A percentile compares a stretch with the other conserved stretches of the same genome.
These are phyloP conservation scores for Mycothermus thermophilus DNA, from an alignment of 495 filamentous ascomycete genomes.

Conservation along the genomic window DNA sequence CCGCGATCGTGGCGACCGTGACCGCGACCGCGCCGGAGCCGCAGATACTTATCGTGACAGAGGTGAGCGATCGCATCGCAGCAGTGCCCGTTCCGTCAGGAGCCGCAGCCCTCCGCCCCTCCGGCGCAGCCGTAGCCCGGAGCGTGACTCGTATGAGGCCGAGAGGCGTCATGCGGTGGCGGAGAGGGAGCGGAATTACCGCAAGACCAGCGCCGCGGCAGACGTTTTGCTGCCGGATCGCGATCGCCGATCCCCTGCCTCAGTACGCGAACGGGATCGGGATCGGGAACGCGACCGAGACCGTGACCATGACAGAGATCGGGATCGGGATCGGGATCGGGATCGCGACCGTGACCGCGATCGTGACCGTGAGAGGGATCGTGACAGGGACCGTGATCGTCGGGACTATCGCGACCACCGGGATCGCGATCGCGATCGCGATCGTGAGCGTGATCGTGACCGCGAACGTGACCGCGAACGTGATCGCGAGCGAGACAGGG, in stretches of 20 bases:
- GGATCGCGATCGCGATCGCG: constrained; percentile 25
- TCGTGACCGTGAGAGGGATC: constrained; percentile 32
- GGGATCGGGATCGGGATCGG: constrained; percentile 32
- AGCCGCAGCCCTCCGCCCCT: constrained; percentile 55
- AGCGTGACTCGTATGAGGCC: constrained; percentile 76
- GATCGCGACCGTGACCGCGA: constrained; percentile 32
- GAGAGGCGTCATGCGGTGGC: constrained; percentile 76
- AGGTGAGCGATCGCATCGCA: constrained; percentile 48
- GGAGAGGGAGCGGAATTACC: constrained; percentile 75
- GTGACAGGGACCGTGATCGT: constrained; percentile 19
- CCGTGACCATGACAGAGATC: constrained; percentile 45
- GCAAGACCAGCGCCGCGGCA: constrained; percentile 59
- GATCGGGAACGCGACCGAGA: constrained; percentile 40
- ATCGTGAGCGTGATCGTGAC: constrained; percentile 28
- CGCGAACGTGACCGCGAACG: constrained; percentile 26
- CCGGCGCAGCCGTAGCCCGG: too few relatives aligned
- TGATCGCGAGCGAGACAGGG: constrained; percentile 20
- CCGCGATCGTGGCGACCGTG: too few relatives aligned
- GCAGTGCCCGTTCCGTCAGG: constrained; percentile 31
- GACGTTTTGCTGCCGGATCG: constrained; percentile 44
- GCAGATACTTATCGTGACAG: constrained; percentile 37
- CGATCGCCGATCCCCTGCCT: constrained; percentile 30
- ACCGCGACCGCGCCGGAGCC: constrained; percentile 39
- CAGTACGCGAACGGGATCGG: too few relatives aligned
- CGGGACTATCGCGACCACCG: constrained; percentile 26